Percentiles rank a stretch among this genome's conserved stretches.
Conservation (phyloP, 352 stramenopile species). For the Phytophthora foliorum region DNA sequence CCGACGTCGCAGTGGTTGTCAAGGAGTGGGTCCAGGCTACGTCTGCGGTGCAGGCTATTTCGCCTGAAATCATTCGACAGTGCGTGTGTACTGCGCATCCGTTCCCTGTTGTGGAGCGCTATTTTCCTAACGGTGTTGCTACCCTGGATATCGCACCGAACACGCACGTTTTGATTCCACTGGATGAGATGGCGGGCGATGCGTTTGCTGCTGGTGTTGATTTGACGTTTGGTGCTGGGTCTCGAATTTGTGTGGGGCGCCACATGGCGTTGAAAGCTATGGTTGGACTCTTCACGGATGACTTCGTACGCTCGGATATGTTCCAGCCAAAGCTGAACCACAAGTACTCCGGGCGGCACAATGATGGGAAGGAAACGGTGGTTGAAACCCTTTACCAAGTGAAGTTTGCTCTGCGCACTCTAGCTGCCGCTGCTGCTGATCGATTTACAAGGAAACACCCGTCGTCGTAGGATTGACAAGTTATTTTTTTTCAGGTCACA, state of each 20-base stretch:
- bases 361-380: slow-evolving; percentile 41
- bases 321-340: slow-evolving; percentile 41
- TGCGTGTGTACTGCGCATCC: slow-evolving; percentile 42
- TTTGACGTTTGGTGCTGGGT: slow-evolving; percentile 43
- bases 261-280: slow-evolving; percentile 52
- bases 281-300: slow-evolving; percentile 41
- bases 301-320: slow-evolving; percentile 30
- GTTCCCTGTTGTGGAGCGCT: slow-evolving; percentile 42
- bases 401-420: slow-evolving; percentile 17
- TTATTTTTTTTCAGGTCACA: too few relatives aligned
- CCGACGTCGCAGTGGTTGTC: slow-evolving; percentile 36
- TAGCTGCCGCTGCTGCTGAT: slow-evolving; percentile 13
- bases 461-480: neutral
- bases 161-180: slow-evolving; percentile 41
- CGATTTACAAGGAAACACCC: slow-evolving; percentile 4
- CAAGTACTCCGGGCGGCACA: slow-evolving; percentile 48
- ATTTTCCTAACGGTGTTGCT: slow-evolving; percentile 28
- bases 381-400: slow-evolving; percentile 39
- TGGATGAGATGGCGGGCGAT: slow-evolving; percentile 43
- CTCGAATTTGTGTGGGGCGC: slow-evolving; percentile 38
- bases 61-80: slow-evolving; percentile 39
- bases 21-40: slow-evolving; percentile 31
- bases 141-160: slow-evolving; percentile 32
- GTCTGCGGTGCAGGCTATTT: slow-evolving; percentile 20
- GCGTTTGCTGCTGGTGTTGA: slow-evolving; percentile 42